These are phyloP conservation scores for Brassica napus DNA, from an alignment of 345 rosid genomes.

Conservation along the genomic window Da-Ae NC_063442.1:33920001-33920500, in stretches of 20 bases:
- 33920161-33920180: constrained; percentile 9
- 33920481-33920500: constrained; percentile 66
- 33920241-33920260: constrained; percentile 74
- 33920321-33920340: constrained; percentile 75
- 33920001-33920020: not conserved
- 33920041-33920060: not conserved
- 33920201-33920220: constrained; percentile 11
- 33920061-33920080: constrained; percentile 23
- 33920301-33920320: constrained; percentile 68
- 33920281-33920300: constrained; percentile 64
- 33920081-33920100: constrained; percentile 19
- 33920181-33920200: not conserved
- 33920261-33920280: constrained; percentile 75
- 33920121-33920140: constrained; percentile 27
- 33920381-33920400: constrained; percentile 59
- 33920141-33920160: constrained; percentile 15
- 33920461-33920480: constrained; percentile 46
- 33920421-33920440: constrained; percentile 64
- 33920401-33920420: constrained; percentile 72
- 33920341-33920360: constrained; percentile 61
- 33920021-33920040: not conserved
- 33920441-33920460: constrained; percentile 47
- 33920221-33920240: constrained; percentile 35
- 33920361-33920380: constrained; percentile 62
- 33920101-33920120: constrained; percentile 17